Evolutionary conservation across 768 basidiomycete species (phyloP).

Genomic region (Tricholoma hemisulphureum): DNA sequence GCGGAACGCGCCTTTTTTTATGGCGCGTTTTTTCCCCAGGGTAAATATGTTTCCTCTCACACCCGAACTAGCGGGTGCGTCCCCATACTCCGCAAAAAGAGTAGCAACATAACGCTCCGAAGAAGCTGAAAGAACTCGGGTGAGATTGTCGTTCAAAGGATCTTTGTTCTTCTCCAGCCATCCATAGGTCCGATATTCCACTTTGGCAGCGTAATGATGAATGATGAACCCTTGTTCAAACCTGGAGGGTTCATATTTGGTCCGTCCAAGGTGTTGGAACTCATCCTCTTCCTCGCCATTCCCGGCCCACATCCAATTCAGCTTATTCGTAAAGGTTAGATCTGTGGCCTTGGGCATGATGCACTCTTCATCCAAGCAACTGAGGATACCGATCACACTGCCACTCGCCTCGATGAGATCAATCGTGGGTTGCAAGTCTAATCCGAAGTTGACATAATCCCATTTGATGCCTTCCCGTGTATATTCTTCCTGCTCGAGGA

Average conservation of each 20-base stretch:
- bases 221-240: constrained; percentile 95
- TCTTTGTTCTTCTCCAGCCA: constrained; percentile 99
- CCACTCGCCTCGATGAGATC: constrained; percentile 92
- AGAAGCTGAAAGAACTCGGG: constrained; percentile 81
- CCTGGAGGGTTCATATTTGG: constrained; percentile 82
- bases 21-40: constrained; percentile 64
- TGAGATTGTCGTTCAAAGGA: constrained; percentile 93
- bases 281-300: constrained; percentile 46
- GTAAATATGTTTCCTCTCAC: constrained; percentile 38
- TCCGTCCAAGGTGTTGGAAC: constrained; percentile 65
- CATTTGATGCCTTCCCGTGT: constrained; percentile 94
- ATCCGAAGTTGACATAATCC: constrained; percentile 97
- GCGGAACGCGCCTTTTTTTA: constrained; percentile 96
- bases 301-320: constrained; percentile 73
- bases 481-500: constrained; percentile 98
- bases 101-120: constrained; percentile 76
- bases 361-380: constrained; percentile 94
- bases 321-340: constrained; percentile 90
- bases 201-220: constrained; percentile 94
- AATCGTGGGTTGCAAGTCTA: constrained; percentile 97
- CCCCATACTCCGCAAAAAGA: constrained; percentile 81
- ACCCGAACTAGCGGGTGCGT: constrained; percentile 37
- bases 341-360: constrained; percentile 99
- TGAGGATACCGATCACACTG: constrained; percentile 82
- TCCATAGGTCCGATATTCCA: constrained; percentile 93